A percentile compares a stretch with the other conserved stretches of the same genome.
Evolutionary conservation across 257 asterid species (phyloP).

Genomic region (Solanum okadae): DNA sequence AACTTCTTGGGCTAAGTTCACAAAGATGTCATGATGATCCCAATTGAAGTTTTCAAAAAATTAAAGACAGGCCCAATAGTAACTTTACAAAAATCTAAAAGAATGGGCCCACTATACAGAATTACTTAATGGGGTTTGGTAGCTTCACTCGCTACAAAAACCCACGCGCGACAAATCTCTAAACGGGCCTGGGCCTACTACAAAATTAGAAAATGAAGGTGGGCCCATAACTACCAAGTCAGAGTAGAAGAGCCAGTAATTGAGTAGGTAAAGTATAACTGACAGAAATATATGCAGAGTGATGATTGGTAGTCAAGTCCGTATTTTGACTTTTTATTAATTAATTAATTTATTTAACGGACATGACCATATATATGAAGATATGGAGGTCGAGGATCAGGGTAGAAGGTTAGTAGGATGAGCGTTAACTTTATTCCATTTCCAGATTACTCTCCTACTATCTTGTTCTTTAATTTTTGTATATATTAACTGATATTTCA

Average conservation of each 20-base stretch:
- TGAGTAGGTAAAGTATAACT: background rate
- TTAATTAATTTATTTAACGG: background rate
- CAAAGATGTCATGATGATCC: background rate
- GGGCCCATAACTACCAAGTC: background rate
- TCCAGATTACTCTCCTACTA: background rate
- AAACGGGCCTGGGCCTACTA: background rate
- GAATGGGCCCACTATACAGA: background rate
- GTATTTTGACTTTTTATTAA: background rate
- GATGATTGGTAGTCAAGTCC: slow-evolving; percentile 1
- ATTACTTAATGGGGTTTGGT: background rate
- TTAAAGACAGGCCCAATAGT: background rate
- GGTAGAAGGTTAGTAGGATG: background rate
- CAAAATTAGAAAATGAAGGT: background rate
- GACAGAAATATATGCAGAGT: background rate
- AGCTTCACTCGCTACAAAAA: slow-evolving; percentile 1
- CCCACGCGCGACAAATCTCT: background rate
- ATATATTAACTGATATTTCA: background rate
- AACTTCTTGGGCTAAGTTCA: background rate
- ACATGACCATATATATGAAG: background rate
- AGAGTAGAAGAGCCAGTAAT: background rate
- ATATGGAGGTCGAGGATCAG: background rate
- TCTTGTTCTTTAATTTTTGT: background rate
- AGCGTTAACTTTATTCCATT: background rate
- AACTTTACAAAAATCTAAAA: background rate
- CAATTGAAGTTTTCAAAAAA: background rate